Evolutionary conservation across 352 stramenopile genomes (phyloP), one percentile per base, ranked within the genome.

Genomic region (Phytophthora chlamydospora): DNA sequence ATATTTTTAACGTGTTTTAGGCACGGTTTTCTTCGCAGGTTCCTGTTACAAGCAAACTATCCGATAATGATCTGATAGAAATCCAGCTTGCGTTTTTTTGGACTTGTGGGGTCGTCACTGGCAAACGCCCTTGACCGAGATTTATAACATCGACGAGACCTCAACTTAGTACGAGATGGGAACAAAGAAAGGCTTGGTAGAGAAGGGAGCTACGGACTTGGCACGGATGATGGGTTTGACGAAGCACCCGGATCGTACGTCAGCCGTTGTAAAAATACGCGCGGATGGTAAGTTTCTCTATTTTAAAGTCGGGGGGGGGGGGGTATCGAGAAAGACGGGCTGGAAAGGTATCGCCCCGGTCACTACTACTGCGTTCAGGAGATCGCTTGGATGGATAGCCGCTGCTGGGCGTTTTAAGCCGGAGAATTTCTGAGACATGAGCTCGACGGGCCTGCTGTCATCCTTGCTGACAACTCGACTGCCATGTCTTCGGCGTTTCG

Each of bases 391-490:
- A 58, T 49, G 52, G 39, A 51, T n/a, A n/a, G 0, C 14, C 36
- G 32, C 2, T 34, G 38, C 16, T 58, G 50, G 50, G 14, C 21
- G 1, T 49, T n/a, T 34, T 58, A 49, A 5, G 39, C 39, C 27
- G 17, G 27, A 9, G 34, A 56, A 8, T 19, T 62, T 10, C 12
- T 63, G n/a, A 16, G 24, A 12, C 35, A 33, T 27, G 34, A 56
- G 11, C 31, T 63, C 6, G 32, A 48, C 9, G n/a, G 27, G 17
- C 55, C 55, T n/a, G 31, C 60, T 35, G n/a, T 68, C n/a, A 36
- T 68, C 32, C 40, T 68, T 16, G 27, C 60, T 8, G 53, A 64
- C 27, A 69, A 69, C 42, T 68, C 29, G 45, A 54, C 27, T 45
- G 39, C 19, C 50, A 58, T 36, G 39, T 63, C 10, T 52, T n/a